Conservation (phyloP, 176 grass and related monocot species). For the Oryza meyeriana region DNA sequence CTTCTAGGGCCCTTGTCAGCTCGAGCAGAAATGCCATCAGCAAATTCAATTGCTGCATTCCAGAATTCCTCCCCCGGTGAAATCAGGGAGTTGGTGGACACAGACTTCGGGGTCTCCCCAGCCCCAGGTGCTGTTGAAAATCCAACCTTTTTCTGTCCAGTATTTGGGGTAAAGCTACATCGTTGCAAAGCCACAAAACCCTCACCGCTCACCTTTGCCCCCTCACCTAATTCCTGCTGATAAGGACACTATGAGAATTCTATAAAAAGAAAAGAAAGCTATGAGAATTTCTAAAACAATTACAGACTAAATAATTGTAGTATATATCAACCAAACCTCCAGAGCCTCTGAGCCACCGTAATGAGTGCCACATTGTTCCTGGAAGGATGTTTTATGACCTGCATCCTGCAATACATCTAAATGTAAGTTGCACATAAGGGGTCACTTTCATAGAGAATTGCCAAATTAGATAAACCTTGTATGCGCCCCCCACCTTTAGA, state of each 20-base stretch:
- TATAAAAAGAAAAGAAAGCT: not conserved
- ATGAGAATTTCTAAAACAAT: slow-evolving; percentile 3
- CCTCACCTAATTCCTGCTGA: slow-evolving; percentile 35
- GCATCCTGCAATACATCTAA: slow-evolving; percentile 28
- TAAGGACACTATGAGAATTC: slow-evolving; percentile 17
- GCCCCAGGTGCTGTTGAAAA: slow-evolving; percentile 36
- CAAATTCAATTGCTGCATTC: slow-evolving; percentile 83
- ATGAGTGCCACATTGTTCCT: slow-evolving; percentile 7
- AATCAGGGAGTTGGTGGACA: slow-evolving; percentile 48
- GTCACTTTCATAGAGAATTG: not conserved
- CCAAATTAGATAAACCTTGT: not conserved
- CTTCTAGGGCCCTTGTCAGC: slow-evolving; percentile 31
- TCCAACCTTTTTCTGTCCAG: slow-evolving; percentile 35
- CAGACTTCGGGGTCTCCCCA: slow-evolving; percentile 72
- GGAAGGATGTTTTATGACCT: slow-evolving; percentile 16
- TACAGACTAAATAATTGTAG: not conserved
- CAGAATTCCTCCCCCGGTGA: slow-evolving; percentile 96
- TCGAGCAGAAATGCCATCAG: slow-evolving; percentile 53
- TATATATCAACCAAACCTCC: slow-evolving; percentile 21
- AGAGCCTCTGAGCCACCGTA: slow-evolving; percentile 18
- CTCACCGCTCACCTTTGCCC: slow-evolving; percentile 11
- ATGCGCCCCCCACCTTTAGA: slow-evolving; percentile 26
- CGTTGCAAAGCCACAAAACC: slow-evolving; percentile 52
- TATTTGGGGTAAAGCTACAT: slow-evolving; percentile 69
- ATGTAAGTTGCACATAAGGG: not conserved